These are phyloP conservation scores for Cymbidium sinense DNA, from an alignment of 106 monocot species.

Conservation along the genomic window DNA sequence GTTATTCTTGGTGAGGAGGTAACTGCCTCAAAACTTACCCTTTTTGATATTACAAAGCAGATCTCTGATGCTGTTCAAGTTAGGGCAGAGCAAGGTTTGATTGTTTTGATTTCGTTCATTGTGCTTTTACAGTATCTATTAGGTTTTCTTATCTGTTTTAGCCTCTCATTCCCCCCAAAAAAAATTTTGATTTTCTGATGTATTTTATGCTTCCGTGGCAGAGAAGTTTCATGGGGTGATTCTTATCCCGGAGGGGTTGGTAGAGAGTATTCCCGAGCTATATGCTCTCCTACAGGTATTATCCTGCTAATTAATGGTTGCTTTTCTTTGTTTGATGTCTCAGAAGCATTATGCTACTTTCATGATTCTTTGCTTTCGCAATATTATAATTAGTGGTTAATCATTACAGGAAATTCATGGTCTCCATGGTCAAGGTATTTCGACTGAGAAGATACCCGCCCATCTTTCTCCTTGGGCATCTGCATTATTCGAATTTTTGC, in stretches of 20 bases:
- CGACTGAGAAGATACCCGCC: constrained; percentile 37
- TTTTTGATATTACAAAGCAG: constrained; percentile 44
- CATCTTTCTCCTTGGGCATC: constrained; percentile 85
- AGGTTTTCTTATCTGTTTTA: not conserved
- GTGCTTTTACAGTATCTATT: not conserved
- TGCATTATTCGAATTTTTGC: constrained; percentile 65
- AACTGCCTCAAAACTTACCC: constrained; percentile 47
- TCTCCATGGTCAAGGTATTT: constrained; percentile 45
- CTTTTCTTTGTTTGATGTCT: not conserved
- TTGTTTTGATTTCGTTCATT: not conserved
- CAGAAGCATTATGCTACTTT: not conserved
- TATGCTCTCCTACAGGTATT: constrained; percentile 81
- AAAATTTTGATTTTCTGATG: not conserved
- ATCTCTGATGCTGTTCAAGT: constrained; percentile 56
- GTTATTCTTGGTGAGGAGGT: constrained; percentile 69
- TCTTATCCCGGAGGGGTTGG: constrained; percentile 72
- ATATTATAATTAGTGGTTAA: not conserved
- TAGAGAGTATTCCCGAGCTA: constrained; percentile 76
- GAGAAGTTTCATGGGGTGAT: constrained; percentile 72
- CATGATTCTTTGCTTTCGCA: not conserved
- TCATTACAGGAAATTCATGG: constrained; percentile 64
- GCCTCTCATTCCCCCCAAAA: not conserved
- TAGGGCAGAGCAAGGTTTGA: constrained; percentile 42
- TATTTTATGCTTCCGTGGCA: constrained; percentile 9
- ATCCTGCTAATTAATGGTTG: not conserved